Percentiles rank a stretch among this genome's conserved stretches.
Evolutionary conservation across 352 stramenopile species (phyloP).

Genomic region (Phytopythium chamaehyphon): DNA sequence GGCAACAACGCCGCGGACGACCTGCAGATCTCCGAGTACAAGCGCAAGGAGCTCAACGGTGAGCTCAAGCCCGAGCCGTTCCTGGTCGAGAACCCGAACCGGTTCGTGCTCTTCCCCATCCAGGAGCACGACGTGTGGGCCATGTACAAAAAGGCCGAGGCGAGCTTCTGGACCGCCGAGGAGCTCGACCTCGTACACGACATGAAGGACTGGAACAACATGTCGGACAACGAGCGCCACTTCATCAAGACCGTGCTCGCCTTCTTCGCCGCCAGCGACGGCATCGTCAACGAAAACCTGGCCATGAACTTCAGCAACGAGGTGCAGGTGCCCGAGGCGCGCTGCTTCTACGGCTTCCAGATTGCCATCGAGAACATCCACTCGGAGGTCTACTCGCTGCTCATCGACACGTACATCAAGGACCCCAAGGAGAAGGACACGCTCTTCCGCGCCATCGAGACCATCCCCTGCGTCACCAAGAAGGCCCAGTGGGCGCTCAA

Average conservation of each 20-base stretch:
- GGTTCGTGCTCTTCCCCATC: conserved; percentile 98
- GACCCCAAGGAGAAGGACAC: conserved; percentile 92
- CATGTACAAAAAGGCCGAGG: conserved; percentile 99
- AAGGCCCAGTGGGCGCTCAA: conserved; percentile 97
- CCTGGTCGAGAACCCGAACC: conserved; percentile 93
- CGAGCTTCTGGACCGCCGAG: conserved; percentile 99
- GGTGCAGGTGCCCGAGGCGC: conserved; percentile 95
- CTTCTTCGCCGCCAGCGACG: conserved; percentile 98
- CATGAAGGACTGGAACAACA: conserved; percentile 92
- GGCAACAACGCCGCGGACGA: conserved; percentile 7
- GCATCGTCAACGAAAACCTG: conserved; percentile 99
- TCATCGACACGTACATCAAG: conserved; percentile 99
- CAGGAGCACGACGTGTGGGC: conserved; percentile 96
- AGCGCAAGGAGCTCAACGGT: conserved; percentile 81
- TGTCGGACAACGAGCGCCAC: conserved; percentile 95
- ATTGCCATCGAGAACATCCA: conserved; percentile 99
- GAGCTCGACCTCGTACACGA: conserved; percentile 97
- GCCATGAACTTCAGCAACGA: conserved; percentile 98
- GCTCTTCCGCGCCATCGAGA: conserved; percentile 97
- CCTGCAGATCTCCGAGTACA: conserved; percentile 75
- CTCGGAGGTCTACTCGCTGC: conserved; percentile 98
- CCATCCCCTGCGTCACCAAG: conserved; percentile 95
- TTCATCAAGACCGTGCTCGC: conserved; percentile 98
- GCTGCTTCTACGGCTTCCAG: conserved; percentile 99
- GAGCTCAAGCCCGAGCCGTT: conserved; percentile 90